A percentile compares a stretch with the other conserved stretches of the same genome.
These are phyloP conservation scores for Debaryomyces maramus DNA, from an alignment of 805 yeast genomes.

Conservation along the genomic window DNA sequence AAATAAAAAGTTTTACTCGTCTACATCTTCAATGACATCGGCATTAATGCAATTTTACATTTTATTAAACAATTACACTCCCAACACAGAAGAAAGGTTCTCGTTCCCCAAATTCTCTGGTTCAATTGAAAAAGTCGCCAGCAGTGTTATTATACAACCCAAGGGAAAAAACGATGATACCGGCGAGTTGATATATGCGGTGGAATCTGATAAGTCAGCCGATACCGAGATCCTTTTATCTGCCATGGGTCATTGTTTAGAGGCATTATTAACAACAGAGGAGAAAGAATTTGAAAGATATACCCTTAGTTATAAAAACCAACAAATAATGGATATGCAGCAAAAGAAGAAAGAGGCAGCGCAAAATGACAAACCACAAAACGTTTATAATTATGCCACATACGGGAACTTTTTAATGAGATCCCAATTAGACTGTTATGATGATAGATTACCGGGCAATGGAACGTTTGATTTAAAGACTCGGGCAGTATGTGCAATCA, in stretches of 20 bases:
- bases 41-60: slow-evolving; percentile 72
- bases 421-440: slow-evolving; percentile 87
- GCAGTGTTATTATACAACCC: slow-evolving; percentile 51
- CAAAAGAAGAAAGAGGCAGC: slow-evolving; percentile 5
- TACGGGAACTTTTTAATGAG: slow-evolving; percentile 73
- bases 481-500: slow-evolving; percentile 82
- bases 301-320: slow-evolving; percentile 22
- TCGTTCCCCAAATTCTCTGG: slow-evolving; percentile 43
- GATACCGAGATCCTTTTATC: slow-evolving; percentile 70
- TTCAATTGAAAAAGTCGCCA: slow-evolving; percentile 47
- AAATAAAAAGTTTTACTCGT: slow-evolving; percentile 56
- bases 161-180: slow-evolving; percentile 33
- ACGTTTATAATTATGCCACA: slow-evolving; percentile 68
- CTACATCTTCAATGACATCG: slow-evolving; percentile 87
- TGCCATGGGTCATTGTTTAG: slow-evolving; percentile 76
- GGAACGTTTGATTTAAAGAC: slow-evolving; percentile 93
- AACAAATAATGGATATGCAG: slow-evolving; percentile 1
- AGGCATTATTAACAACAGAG: slow-evolving; percentile 66
- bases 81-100: slow-evolving; percentile 22
- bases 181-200: slow-evolving; percentile 47
- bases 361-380: slow-evolving; percentile 16
- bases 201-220: slow-evolving; percentile 68
- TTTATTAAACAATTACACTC: slow-evolving; percentile 50
- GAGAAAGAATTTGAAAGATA: slow-evolving; percentile 49
- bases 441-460: slow-evolving; percentile 75